These are phyloP conservation scores for Umbellularia californica DNA, from an alignment of 164 flowering plant genomes.

Conservation along the genomic window DNA sequence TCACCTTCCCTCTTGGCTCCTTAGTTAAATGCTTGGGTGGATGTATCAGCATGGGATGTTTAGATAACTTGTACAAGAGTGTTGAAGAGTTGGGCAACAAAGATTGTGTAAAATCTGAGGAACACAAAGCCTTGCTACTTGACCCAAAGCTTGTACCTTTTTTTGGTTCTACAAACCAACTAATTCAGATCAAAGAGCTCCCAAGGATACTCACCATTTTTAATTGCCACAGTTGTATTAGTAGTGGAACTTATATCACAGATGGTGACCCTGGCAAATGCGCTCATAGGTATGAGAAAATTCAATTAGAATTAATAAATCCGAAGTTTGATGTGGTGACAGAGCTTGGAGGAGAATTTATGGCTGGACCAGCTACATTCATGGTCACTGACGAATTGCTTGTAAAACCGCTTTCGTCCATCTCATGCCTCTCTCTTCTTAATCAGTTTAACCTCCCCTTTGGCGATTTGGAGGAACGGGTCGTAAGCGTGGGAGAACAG, in stretches of 20 bases:
- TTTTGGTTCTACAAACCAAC: slow-evolving; percentile 4
- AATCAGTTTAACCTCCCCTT: not conserved
- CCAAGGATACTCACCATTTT: not conserved
- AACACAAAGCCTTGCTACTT: slow-evolving; percentile 6
- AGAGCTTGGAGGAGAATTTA: slow-evolving; percentile 6
- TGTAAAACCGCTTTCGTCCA: slow-evolving; percentile 14
- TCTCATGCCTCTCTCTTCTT: slow-evolving; percentile 6
- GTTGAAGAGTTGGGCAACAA: not conserved
- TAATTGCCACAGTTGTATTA: not conserved
- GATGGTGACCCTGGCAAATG: not conserved
- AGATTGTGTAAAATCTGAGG: slow-evolving; percentile 1
- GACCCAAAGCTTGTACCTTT: slow-evolving; percentile 12
- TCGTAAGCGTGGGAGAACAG: slow-evolving; percentile 5
- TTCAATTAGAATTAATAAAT: not conserved
- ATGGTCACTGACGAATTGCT: slow-evolving; percentile 13
- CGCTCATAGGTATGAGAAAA: not conserved
- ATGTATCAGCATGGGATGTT: slow-evolving; percentile 5
- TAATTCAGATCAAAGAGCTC: not conserved
- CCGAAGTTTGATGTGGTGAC: not conserved
- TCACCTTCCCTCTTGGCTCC: slow-evolving; percentile 17
- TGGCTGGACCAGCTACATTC: slow-evolving; percentile 3
- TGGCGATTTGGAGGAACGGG: slow-evolving; percentile 8
- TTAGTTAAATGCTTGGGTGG: slow-evolving; percentile 4
- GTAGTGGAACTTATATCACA: no score
- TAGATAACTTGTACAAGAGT: slow-evolving; percentile 18